Evolutionary conservation across 2,329 filamentous ascomycete species (phyloP).

Genomic region (Huntiella abstrusa): DNA sequence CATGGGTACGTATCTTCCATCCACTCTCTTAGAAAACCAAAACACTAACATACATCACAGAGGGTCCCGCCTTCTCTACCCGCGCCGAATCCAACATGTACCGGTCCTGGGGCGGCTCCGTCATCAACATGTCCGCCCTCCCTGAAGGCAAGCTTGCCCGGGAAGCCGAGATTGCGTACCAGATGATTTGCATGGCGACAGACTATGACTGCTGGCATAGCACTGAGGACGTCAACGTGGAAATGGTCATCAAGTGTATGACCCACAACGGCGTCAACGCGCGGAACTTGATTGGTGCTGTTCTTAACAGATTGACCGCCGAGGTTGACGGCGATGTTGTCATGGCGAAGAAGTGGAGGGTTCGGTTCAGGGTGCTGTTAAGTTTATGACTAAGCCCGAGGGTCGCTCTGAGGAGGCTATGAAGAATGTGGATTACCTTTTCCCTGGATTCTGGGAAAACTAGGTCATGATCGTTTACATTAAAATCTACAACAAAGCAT

Average conservation of each 20-base stretch:
- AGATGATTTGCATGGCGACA: conserved; percentile 98
- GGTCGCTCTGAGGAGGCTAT: conserved; percentile 56
- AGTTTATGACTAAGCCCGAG: conserved; percentile 62
- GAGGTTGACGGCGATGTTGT: conserved; percentile 60
- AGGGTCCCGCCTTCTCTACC: conserved; percentile 96
- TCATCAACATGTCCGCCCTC: conserved; percentile 96
- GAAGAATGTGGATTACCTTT: conserved; percentile 70
- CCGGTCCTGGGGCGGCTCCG: conserved; percentile 75
- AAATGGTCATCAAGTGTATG: conserved; percentile 97
- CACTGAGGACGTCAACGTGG: conserved; percentile 69
- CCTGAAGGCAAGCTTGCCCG: conserved; percentile 91
- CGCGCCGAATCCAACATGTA: conserved; percentile 93
- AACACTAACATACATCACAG: conserved; percentile 23
- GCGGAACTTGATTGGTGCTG: conserved; percentile 62
- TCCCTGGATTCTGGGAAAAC: conserved; percentile 52
- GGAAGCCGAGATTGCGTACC: conserved; percentile 90
- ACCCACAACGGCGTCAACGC: conserved; percentile 81
- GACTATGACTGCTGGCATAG: conserved; percentile 98
- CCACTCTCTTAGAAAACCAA: not conserved
- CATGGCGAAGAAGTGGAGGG: conserved; percentile 66
- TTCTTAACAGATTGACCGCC: conserved; percentile 68
- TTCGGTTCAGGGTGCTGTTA: conserved; percentile 55
- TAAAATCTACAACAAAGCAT: conserved; percentile 37
- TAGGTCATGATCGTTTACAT: not conserved
- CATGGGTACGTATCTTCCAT: conserved; percentile 44